Conservation (phyloP, 371 early-diverging fungal species). For the Mucor velutinosus region DNA sequence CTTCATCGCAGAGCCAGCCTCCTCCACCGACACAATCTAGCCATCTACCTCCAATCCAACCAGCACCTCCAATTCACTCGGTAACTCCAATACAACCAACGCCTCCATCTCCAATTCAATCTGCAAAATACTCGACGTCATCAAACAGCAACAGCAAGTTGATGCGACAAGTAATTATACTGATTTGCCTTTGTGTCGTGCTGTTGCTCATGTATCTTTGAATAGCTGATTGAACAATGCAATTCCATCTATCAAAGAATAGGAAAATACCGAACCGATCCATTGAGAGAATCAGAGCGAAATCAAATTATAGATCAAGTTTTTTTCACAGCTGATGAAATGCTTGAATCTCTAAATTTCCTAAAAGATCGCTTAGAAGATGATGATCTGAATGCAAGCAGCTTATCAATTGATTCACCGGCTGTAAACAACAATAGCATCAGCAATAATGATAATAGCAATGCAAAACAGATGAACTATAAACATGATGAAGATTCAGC, state of each 20-base stretch:
- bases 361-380: not conserved
- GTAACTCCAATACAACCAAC: not conserved
- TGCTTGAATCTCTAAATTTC: slow-evolving; percentile 4
- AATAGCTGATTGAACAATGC: slow-evolving; percentile 24
- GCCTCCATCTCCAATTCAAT: not conserved
- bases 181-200: not conserved
- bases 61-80: not conserved
- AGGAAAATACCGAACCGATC: slow-evolving; percentile 24
- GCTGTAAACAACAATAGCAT: not conserved
- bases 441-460: too few species aligned
- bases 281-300: slow-evolving; percentile 25
- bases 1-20: not conserved
- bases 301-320: slow-evolving; percentile 23
- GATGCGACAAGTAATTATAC: not conserved
- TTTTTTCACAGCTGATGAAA: slow-evolving; percentile 11
- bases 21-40: not conserved
- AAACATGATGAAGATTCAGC: not conserved
- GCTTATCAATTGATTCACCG: not conserved
- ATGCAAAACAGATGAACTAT: not conserved
- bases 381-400: not conserved
- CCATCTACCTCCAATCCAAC: not conserved
- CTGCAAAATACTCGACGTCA: not conserved
- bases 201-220: not conserved
- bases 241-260: slow-evolving; percentile 13
- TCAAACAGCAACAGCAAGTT: not conserved